phyloP scores from a whole-genome alignment of 805 yeast species.

The Diddensiella transvaalensis region DNA sequence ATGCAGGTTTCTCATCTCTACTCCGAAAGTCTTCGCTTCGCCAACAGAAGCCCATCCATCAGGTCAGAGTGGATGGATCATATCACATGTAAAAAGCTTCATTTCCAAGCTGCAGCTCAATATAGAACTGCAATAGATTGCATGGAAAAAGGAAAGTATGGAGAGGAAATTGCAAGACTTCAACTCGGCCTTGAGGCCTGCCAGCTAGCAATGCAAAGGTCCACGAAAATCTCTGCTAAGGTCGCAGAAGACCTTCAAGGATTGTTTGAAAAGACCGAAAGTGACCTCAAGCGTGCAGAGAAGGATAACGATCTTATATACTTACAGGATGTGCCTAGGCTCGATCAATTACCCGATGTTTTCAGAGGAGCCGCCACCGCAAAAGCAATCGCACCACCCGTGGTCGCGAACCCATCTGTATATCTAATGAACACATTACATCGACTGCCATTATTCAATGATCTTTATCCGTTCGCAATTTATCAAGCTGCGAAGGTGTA shows the following conservation, averaged over 20 bases:
- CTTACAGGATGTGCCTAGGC: slow-evolving; percentile 57
- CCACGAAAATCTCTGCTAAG: slow-evolving; percentile 40
- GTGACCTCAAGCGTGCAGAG: slow-evolving; percentile 52
- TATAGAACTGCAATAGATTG: slow-evolving; percentile 55
- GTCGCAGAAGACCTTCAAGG: slow-evolving; percentile 53
- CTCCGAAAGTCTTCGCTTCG: slow-evolving; percentile 40
- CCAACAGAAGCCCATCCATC: slow-evolving; percentile 48
- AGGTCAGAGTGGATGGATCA: slow-evolving; percentile 64
- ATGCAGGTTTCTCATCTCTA: slow-evolving; percentile 60
- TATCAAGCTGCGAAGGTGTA: slow-evolving; percentile 66
- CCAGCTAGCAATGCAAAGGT: slow-evolving; percentile 35
- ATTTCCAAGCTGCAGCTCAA: slow-evolving; percentile 69
- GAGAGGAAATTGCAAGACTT: slow-evolving; percentile 65
- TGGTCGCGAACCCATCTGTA: slow-evolving; percentile 34
- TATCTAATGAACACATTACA: slow-evolving; percentile 26
- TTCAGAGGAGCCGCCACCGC: slow-evolving; percentile 52
- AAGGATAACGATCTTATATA: slow-evolving; percentile 81
- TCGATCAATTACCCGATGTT: slow-evolving; percentile 39
- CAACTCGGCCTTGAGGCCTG: slow-evolving; percentile 41
- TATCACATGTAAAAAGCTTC: slow-evolving; percentile 53
- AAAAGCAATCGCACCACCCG: slow-evolving; percentile 41
- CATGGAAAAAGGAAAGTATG: slow-evolving; percentile 53
- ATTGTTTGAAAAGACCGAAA: slow-evolving; percentile 43
- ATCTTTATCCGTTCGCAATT: slow-evolving; percentile 62
- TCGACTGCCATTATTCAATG: slow-evolving; percentile 44